These are phyloP conservation scores for Scheffersomyces coipomensis DNA, from an alignment of 805 yeast species.

Conservation along the genomic window DNA sequence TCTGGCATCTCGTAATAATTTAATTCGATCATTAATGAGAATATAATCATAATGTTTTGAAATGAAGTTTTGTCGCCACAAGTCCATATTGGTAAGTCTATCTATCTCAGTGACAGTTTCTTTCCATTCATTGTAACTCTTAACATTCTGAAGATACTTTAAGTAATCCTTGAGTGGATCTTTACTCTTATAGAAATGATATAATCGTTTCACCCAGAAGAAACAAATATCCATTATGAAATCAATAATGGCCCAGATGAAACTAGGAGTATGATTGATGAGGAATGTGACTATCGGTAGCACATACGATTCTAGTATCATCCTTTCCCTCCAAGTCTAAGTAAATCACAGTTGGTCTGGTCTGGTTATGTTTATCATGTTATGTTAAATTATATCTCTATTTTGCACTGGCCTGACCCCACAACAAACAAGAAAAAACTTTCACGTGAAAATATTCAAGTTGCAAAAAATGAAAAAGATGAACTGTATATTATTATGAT, in stretches of 20 bases:
- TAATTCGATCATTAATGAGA: slow-evolving; percentile 72
- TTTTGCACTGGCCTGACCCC: no score
- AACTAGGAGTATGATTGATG: slow-evolving; percentile 35
- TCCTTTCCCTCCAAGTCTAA: slow-evolving; percentile 5
- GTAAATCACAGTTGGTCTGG: no score
- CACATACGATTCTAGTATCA: slow-evolving; percentile 4
- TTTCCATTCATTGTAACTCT: slow-evolving; percentile 72
- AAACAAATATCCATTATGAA: slow-evolving; percentile 43
- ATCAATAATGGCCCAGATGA: slow-evolving; percentile 42
- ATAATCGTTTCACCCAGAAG: slow-evolving; percentile 45
- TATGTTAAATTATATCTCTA: no score
- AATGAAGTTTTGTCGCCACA: slow-evolving; percentile 80
- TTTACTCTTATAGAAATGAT: slow-evolving; percentile 33
- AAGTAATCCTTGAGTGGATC: slow-evolving; percentile 48
- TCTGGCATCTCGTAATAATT: slow-evolving; percentile 61
- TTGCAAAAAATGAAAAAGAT: no score
- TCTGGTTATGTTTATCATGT: no score
- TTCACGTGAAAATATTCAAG: no score
- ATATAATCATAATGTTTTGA: slow-evolving; percentile 81
- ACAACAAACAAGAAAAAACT: no score
- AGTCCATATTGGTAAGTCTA: slow-evolving; percentile 43
- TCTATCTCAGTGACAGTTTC: slow-evolving; percentile 48
- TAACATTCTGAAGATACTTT: slow-evolving; percentile 49
- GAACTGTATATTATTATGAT: no score
- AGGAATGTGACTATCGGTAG: slow-evolving; percentile 25